Conservation (phyloP, 2,329 filamentous ascomycete genomes). For the Cladophialophora exuberans region DNA sequence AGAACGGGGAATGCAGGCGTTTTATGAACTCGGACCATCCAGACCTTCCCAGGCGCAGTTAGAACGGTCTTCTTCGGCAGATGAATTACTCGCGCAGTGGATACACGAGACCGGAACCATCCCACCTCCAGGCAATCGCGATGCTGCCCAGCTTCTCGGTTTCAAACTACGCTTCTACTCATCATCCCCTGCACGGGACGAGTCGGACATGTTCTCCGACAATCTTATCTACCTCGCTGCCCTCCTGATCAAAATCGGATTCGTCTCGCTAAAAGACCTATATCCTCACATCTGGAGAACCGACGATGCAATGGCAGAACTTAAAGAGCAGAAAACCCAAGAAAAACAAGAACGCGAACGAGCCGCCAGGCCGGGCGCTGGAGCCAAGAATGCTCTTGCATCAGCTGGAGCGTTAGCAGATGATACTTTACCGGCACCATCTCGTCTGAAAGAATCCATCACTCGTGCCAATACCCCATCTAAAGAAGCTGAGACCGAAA, state of each 20-base stretch:
- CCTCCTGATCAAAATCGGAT: slow-evolving; percentile 93
- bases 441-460: slow-evolving; percentile 55
- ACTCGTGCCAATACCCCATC: slow-evolving; percentile 57
- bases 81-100: slow-evolving; percentile 69
- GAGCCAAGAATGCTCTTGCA: slow-evolving; percentile 77
- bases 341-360: slow-evolving; percentile 80
- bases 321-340: slow-evolving; percentile 71
- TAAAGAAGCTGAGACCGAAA: slow-evolving; percentile 55
- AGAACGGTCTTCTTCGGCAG: slow-evolving; percentile 45
- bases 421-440: slow-evolving; percentile 65
- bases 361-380: slow-evolving; percentile 69
- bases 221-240: slow-evolving; percentile 92
- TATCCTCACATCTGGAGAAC: slow-evolving; percentile 89
- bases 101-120: slow-evolving; percentile 78
- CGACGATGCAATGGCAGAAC: slow-evolving; percentile 78
- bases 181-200: slow-evolving; percentile 70
- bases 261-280: slow-evolving; percentile 87
- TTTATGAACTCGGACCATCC: slow-evolving; percentile 83
- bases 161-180: slow-evolving; percentile 98
- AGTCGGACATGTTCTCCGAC: slow-evolving; percentile 78
- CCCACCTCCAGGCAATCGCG: slow-evolving; percentile 82
- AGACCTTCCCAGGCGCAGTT: slow-evolving; percentile 64
- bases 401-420: slow-evolving; percentile 86
- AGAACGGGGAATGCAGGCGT: slow-evolving; percentile 76
- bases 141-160: slow-evolving; percentile 90